Base-by-base conservation (phyloP, 805 yeast genomes). In the Blastobotrys chiropterorum region DNA sequence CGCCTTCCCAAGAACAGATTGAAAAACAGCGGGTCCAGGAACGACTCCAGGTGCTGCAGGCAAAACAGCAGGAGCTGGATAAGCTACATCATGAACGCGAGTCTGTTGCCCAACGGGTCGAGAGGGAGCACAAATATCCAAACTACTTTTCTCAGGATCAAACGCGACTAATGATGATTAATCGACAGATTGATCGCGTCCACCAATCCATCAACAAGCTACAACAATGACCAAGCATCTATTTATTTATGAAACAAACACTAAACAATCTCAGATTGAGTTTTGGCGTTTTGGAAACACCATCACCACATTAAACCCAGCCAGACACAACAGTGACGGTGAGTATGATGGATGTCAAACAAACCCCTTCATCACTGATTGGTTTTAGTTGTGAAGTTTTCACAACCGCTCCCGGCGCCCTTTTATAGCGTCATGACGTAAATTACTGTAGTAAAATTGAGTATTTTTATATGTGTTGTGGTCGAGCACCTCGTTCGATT, bases 141-240 rank as follows among this genome's bases (percentile, higher is more conserved):
- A 46, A 46, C 42, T 46, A 46, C 48, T 46, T 30, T 38, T 46
- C 48, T 4, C 48, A 30, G n/a, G 48, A 46, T 30, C 48, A 46
- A 42, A 46, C 48, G 6, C 41, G 42, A 3, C 48, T 46, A 3
- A 34, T 46, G 42, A 46, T 46, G 48, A 22, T 46, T 15, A 39
- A 46, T 38, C 41, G 48, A 7, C 48, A 46, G 20, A 31, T 46
- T 46, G 48, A 46, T 30, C 48, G 48, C 3, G 22, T 46, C 17
- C 41, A 46, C 34, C 34, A 26, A 26, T 26, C 34, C 34, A 26
- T 26, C 34, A 26, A 5, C 11, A 26, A 26, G 11, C 34, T 26
- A 26, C 5, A 11, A 26, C 34, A 26, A 26, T 11, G 5, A 15
- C 41, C 4, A 38, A 7, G 13, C 40, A 38, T 14, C 15, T 38